Evolutionary conservation across 2,329 filamentous ascomycete genomes (phyloP), one percentile per base, ranked within the genome.

Genomic region (Hypoxylon sp.): DNA sequence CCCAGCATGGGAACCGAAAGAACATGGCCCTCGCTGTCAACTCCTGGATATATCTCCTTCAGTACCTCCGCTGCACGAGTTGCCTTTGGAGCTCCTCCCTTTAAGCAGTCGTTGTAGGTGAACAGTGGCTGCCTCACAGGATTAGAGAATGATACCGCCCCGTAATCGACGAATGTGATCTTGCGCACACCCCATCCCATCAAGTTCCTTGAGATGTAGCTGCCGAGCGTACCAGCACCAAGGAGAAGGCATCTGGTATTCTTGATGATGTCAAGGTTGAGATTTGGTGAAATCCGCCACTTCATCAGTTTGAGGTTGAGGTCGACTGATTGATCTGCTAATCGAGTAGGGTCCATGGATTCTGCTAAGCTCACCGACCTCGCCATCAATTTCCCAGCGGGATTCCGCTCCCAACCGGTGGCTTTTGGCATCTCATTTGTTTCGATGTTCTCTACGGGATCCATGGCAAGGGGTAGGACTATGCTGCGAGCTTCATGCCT

Each of bases 301-400:
- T 97, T 99, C 90, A 99, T 99, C 62, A 99, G 85, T 80, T 98
- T 98, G 65, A 98, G 84, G 75, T 99, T 99, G 63, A 99, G 85
- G 75, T 99, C 96, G 8, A 98, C 95, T 0, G 94, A 94, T 77
- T 97, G 94, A 76, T 98, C 94, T 21, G 96, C 96, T 16, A 98
- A 83, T 74, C 90, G 90, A 32, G 86, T 83, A 5, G 96, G 95
- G 75, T 99, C 94, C 91, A 99, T 95, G 73, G 97, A 97, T 73
- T 96, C 93, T 19, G 91, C 91, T 7, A 99, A 84, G 74, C 96
- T 93, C 12, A 93, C 93, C 16, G 91, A 86, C 70, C 92, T 90
- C 14, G 92, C 89, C 16, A 88, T 87, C 16, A 98, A 83, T 76
- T 96, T 97, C 25, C 91, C 91, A 23, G 87, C 84, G 16, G 88